Conservation (phyloP, 306 rosid species). For the Castanea crenata region DNA sequence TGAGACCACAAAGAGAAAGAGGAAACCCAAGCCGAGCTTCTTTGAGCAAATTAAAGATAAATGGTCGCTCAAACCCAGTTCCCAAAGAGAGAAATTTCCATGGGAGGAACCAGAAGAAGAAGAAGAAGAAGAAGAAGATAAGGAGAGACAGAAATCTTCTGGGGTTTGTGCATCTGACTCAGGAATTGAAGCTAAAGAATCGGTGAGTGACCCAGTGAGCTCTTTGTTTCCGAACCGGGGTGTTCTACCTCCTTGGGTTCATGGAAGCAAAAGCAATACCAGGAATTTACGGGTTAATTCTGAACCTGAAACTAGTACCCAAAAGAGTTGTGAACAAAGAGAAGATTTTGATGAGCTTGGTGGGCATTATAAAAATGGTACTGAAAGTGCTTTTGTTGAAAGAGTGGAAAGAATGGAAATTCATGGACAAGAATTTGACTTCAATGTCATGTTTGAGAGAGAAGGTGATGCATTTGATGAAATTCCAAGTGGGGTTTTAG, state of each 20-base stretch:
- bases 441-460: conserved; percentile 8
- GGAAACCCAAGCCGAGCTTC: conserved; percentile 75
- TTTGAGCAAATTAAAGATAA: conserved; percentile 63
- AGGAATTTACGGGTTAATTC: conserved; percentile 8
- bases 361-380: not conserved
- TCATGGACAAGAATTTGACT: not conserved
- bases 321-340: not conserved
- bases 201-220: conserved; percentile 32
- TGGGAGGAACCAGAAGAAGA: conserved; percentile 51
- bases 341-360: conserved; percentile 13
- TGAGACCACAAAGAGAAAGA: conserved; percentile 43
- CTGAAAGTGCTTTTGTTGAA: conserved; percentile 12
- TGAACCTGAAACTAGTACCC: conserved; percentile 16
- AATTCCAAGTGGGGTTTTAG: conserved; percentile 15
- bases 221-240: conserved; percentile 34
- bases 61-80: conserved; percentile 63
- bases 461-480: not conserved
- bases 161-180: conserved; percentile 6
- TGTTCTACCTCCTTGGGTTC: conserved; percentile 66
- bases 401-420: conserved; percentile 8
- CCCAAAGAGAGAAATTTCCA: conserved; percentile 62
- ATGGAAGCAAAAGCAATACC: conserved; percentile 37
- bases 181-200: not conserved
- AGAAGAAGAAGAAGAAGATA: conserved; percentile 5
- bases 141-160: not conserved